Percentiles rank a stretch among this genome's conserved stretches.
Evolutionary conservation across 2,329 filamentous ascomycete species (phyloP).

Genomic region (Dothideomycetes sp.): DNA sequence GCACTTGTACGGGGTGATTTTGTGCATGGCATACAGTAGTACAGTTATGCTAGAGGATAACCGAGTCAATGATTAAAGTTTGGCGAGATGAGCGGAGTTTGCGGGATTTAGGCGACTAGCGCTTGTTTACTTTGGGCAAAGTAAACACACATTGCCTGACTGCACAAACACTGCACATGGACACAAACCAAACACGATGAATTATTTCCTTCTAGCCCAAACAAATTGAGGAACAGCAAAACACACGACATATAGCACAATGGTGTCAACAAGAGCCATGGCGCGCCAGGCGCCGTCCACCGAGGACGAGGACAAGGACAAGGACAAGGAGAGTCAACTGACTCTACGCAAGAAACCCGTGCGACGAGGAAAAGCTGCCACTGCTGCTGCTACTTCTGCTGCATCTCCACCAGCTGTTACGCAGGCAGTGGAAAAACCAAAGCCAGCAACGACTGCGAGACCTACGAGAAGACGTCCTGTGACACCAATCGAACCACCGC

Average conservation of each 20-base stretch:
- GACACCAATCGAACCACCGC: constrained; percentile 1
- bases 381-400: constrained; percentile 7
- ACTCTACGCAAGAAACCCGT: constrained; percentile 27
- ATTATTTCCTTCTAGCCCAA: no score
- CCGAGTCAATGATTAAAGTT: no score
- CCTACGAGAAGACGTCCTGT: constrained; percentile 6
- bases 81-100: no score
- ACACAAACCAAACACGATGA: no score
- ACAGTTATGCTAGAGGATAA: no score
- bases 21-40: no score
- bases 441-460: constrained; percentile 10
- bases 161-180: no score
- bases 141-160: no score
- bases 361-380: constrained; percentile 21
- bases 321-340: constrained; percentile 12
- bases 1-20: no score
- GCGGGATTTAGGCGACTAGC: no score
- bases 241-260: constrained; percentile 15
- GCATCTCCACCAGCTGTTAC: background rate
- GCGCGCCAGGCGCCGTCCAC: constrained; percentile 22
- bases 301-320: constrained; percentile 16
- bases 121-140: no score
- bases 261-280: constrained; percentile 29
- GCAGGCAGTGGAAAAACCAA: constrained; percentile 4
- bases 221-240: no score